Evolutionary conservation across 768 basidiomycete species (phyloP).

Genomic region (Leccinum barrowsii): DNA sequence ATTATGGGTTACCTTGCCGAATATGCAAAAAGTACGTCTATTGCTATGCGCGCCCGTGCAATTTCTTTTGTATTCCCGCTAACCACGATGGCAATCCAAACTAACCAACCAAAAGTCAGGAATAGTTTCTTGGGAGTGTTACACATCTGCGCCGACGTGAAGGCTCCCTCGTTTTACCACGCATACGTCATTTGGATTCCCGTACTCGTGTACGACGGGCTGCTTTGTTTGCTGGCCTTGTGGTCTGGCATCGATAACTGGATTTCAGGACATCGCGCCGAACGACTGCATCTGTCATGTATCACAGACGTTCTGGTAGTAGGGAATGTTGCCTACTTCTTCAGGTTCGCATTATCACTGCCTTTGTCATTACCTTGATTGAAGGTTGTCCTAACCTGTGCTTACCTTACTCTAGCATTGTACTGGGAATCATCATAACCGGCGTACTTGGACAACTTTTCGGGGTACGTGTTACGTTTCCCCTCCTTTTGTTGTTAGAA

Average conservation of each 20-base stretch:
- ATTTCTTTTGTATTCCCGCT: background rate
- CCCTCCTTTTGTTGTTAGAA: background rate
- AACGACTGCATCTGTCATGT: background rate
- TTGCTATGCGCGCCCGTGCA: background rate
- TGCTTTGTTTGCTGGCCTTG: slow-evolving; percentile 9
- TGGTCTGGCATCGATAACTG: background rate
- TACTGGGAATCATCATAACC: background rate
- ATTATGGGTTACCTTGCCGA: slow-evolving; percentile 4
- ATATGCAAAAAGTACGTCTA: slow-evolving; percentile 1
- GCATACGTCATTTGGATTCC: slow-evolving; percentile 10
- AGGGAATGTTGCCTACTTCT: slow-evolving; percentile 3
- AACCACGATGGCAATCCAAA: background rate
- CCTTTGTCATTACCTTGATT: background rate
- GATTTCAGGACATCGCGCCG: background rate
- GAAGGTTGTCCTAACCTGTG: background rate
- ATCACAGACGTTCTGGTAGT: background rate
- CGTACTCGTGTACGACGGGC: slow-evolving; percentile 8
- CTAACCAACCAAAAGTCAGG: background rate
- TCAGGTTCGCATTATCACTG: background rate
- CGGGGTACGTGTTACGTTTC: slow-evolving; percentile 1
- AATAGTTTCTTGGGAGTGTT: background rate
- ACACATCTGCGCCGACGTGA: slow-evolving; percentile 3
- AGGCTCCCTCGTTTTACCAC: background rate
- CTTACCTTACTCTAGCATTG: background rate
- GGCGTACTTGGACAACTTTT: background rate